These are phyloP conservation scores for Stenocarpella maydis DNA, from an alignment of 2,329 filamentous ascomycete species.

Conservation along the genomic window DNA sequence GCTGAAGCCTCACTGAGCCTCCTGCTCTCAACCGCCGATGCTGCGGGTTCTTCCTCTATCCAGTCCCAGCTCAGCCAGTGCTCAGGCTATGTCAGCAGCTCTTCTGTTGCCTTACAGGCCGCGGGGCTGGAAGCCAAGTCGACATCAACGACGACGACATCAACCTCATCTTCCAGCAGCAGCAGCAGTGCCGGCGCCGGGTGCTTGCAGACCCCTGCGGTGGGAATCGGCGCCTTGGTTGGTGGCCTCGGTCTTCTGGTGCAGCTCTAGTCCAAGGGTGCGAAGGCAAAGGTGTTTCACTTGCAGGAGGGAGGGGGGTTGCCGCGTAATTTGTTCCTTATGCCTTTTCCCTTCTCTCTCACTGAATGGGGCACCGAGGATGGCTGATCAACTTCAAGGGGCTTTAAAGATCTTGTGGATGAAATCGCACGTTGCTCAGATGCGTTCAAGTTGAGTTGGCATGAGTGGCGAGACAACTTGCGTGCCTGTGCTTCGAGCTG, in stretches of 20 bases:
- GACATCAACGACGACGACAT: background rate
- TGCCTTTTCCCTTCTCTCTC: no score
- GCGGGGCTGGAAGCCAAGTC: background rate
- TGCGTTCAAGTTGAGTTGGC: no score
- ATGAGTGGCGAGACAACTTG: no score
- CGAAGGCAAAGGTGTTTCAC: no score
- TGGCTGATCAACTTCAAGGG: no score
- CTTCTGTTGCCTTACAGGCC: conserved; percentile 6
- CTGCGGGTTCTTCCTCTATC: background rate
- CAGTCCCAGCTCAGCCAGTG: background rate
- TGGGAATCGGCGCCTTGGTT: conserved; percentile 13
- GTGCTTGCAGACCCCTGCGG: background rate
- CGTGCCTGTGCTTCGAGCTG: no score
- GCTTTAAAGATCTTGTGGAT: no score
- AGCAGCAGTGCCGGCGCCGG: background rate
- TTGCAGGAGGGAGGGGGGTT: no score
- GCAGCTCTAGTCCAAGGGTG: background rate
- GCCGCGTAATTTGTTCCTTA: no score
- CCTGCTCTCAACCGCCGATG: conserved; percentile 16
- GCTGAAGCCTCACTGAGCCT: background rate
- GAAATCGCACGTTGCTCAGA: background rate
- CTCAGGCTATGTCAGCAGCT: background rate
- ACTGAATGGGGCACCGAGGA: no score
- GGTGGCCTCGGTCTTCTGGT: conserved; percentile 11
- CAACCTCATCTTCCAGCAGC: background rate